Evolutionary conservation across 179 eudicot species (phyloP).

Genomic region (Sideroxylon spinosum): DNA sequence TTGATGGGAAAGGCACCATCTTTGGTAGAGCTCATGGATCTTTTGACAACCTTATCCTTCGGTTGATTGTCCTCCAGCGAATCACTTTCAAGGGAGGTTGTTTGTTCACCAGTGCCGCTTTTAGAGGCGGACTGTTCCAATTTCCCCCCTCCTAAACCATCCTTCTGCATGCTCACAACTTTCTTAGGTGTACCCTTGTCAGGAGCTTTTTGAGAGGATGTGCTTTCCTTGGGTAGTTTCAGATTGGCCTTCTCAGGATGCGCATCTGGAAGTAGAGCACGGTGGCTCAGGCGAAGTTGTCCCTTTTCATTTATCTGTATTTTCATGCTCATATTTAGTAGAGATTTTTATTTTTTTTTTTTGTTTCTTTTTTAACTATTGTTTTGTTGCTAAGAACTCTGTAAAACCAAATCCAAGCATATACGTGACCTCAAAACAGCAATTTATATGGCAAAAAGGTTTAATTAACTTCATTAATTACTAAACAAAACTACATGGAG

Average conservation of each 20-base stretch:
- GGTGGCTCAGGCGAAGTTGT: slow-evolving; percentile 89
- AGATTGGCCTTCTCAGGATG: slow-evolving; percentile 48
- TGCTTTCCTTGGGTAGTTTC: slow-evolving; percentile 51
- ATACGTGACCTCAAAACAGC: slow-evolving; percentile 10
- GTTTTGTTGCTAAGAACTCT: not conserved
- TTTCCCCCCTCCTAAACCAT: slow-evolving; percentile 24
- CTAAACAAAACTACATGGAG: not conserved
- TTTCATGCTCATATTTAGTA: not conserved
- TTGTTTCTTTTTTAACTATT: no score
- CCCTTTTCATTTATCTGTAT: slow-evolving; percentile 88
- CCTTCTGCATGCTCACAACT: slow-evolving; percentile 27
- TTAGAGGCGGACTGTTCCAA: slow-evolving; percentile 23
- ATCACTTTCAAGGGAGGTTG: slow-evolving; percentile 24
- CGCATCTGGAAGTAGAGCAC: slow-evolving; percentile 74
- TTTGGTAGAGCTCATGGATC: slow-evolving; percentile 21
- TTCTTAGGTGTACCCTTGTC: slow-evolving; percentile 32
- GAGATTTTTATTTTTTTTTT: no score
- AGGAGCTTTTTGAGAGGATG: slow-evolving; percentile 22
- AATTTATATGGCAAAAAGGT: not conserved
- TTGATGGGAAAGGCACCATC: slow-evolving; percentile 31
- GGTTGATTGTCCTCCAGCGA: slow-evolving; percentile 27
- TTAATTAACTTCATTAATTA: not conserved
- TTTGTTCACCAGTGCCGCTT: slow-evolving; percentile 14
- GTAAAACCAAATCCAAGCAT: not conserved
- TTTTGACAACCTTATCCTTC: slow-evolving; percentile 44